Base-by-base conservation (phyloP, 345 rosid species). In the Aethionema arabicum region DNA sequence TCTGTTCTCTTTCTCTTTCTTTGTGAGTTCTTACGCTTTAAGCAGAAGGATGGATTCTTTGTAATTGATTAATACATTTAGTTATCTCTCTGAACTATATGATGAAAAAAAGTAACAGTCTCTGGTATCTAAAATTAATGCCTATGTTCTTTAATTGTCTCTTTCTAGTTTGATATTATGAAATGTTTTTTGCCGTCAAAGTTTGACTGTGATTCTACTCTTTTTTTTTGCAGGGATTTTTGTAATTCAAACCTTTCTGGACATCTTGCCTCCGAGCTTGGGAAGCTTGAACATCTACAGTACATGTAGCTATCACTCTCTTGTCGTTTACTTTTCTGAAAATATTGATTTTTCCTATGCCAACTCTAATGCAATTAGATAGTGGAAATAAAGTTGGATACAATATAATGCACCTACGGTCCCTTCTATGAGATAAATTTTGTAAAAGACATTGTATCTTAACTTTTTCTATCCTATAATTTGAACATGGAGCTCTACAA, bases 241-340 rank as follows among this genome's bases (percentile, higher is more conserved):
- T 97, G 99, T 33, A 93, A 93, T 48, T 84, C 97, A 36, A 84
- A 87, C 67, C 79, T 93, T 15, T 84, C 88, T 36, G 99, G 99
- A 68, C 95, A 79, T 78, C 81, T 93, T 45, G 95, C 89, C 11
- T 76, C 95, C 3, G 96, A 90, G 51, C 86, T 93, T 16, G 97
- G 95, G 43, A 85, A 83, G 79, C 87, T 93, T 10, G 85, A 93
- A 70, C 96, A 84, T 74, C 67, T 93, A 76, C 96, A 90, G 65
- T 93, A 93, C 62, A 75, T 93, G 99, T 93, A 81, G 95, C 7
- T 46, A 52, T 52, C 57, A 7, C 80, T 61, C 56, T 57, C 36
- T 73, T 35, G 0, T 11, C 15, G 59, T 50, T 8, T 3, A 5
- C 43, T 48, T 42, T 32, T 47, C 27, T 2, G 0, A 42, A 12